Evolutionary conservation across 345 rosid species (phyloP).

Genomic region (Fremontodendron californicum): DNA sequence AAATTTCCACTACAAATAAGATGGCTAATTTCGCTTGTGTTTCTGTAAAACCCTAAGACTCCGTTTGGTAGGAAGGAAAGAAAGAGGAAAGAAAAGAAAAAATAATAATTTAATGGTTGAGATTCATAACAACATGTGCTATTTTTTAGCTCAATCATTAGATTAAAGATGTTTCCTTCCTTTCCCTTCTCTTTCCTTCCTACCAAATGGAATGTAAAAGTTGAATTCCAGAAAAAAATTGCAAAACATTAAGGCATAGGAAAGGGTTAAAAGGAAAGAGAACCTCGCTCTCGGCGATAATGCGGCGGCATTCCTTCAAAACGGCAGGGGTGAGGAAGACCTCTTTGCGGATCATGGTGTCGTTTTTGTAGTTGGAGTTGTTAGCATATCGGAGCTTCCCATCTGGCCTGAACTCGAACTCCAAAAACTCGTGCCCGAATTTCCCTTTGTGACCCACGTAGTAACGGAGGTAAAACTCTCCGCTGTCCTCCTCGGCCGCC

Average conservation of each 20-base stretch:
- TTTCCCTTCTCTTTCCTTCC: no score
- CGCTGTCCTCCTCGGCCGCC: slow-evolving; percentile 52
- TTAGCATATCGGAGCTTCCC: slow-evolving; percentile 99
- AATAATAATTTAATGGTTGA: no score
- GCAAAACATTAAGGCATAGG: neutral
- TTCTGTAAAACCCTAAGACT: slow-evolving; percentile 15
- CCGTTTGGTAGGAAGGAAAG: no score
- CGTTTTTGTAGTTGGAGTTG: slow-evolving; percentile 98
- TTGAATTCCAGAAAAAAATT: neutral
- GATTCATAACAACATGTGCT: no score
- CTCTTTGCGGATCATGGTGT: slow-evolving; percentile 97
- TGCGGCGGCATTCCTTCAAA: slow-evolving; percentile 90
- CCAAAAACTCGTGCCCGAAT: slow-evolving; percentile 97
- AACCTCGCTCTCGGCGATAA: slow-evolving; percentile 94
- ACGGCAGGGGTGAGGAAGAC: slow-evolving; percentile 93
- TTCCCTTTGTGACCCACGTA: slow-evolving; percentile 99
- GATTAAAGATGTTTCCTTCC: no score
- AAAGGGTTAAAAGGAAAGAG: neutral
- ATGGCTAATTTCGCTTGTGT: neutral
- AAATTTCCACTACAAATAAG: no score
- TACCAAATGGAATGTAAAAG: no score
- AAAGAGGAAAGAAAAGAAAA: no score
- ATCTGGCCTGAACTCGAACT: slow-evolving; percentile 94
- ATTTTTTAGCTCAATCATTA: no score
- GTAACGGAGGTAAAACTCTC: slow-evolving; percentile 87